A percentile compares a stretch with the other conserved stretches of the same genome.
Evolutionary conservation across 148 eudicot genomes (phyloP).

Genomic region (Chenopodium suecicum): DNA sequence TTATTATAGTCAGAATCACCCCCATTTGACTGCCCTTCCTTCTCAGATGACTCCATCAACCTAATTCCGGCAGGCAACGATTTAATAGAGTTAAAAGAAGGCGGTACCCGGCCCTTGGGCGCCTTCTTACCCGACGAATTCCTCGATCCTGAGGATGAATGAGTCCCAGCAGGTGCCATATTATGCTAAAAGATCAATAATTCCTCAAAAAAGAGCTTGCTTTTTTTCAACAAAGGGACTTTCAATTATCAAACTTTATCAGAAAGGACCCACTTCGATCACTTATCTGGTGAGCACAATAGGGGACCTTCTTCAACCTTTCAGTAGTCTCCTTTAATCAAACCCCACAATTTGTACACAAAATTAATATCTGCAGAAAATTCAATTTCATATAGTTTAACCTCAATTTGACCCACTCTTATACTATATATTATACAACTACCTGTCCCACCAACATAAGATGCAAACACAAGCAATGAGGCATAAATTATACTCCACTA

Average conservation of each 20-base stretch:
- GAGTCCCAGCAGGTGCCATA: constrained; percentile 49
- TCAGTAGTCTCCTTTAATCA: constrained; percentile 14
- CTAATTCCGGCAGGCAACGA: constrained; percentile 73
- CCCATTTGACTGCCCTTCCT: constrained; percentile 25
- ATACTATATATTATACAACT: constrained; percentile 7
- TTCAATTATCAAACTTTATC: constrained; percentile 34
- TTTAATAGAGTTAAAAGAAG: constrained; percentile 59
- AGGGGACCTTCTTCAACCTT: constrained; percentile 19
- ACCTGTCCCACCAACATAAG: constrained; percentile 18
- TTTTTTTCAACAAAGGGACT: constrained; percentile 38
- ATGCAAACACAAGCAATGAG: constrained; percentile 23
- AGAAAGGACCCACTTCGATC: constrained; percentile 29
- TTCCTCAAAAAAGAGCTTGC: constrained; percentile 35
- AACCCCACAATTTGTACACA: constrained; percentile 29
- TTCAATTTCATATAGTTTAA: not conserved
- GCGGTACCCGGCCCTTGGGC: constrained; percentile 34
- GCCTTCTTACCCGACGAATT: constrained; percentile 36
- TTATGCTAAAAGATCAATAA: constrained; percentile 51
- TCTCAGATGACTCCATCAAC: constrained; percentile 41
- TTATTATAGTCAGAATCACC: constrained; percentile 30
- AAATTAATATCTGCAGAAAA: not conserved
- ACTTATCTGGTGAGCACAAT: constrained; percentile 32
- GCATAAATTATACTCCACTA: constrained; percentile 8
- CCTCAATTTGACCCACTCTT: not conserved
- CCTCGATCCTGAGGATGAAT: constrained; percentile 35